Evolutionary conservation across 2,329 filamentous ascomycete genomes (phyloP).

Genomic region (Stagonosporopsis cucurbitacearum): DNA sequence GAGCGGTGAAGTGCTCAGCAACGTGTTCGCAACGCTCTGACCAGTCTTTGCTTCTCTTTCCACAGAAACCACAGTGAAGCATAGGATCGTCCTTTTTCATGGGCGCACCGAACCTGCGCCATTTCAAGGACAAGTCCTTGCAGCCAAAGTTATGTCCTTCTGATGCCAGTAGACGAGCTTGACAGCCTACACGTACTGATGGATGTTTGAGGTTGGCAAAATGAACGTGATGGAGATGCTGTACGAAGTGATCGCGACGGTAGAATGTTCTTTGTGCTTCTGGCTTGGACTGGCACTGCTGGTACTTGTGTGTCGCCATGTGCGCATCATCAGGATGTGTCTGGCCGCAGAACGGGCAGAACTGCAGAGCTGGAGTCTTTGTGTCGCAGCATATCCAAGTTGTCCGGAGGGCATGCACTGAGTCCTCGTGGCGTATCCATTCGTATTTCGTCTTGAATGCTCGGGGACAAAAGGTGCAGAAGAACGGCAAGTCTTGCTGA

Average conservation of each 20-base stretch:
- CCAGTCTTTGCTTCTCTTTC: slow-evolving; percentile 41
- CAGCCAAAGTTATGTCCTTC: slow-evolving; percentile 45
- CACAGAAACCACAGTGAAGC: slow-evolving; percentile 47
- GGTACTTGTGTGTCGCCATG: slow-evolving; percentile 44
- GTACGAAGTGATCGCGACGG: slow-evolving; percentile 45
- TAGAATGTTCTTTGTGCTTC: slow-evolving; percentile 48
- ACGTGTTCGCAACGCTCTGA: slow-evolving; percentile 43
- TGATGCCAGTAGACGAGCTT: slow-evolving; percentile 36
- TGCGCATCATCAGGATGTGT: slow-evolving; percentile 42
- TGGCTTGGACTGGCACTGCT: slow-evolving; percentile 44
- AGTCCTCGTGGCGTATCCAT: slow-evolving; percentile 49
- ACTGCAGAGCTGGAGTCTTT: slow-evolving; percentile 31
- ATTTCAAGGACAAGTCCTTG: slow-evolving; percentile 45
- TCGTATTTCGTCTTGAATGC: slow-evolving; percentile 48
- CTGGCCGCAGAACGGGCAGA: slow-evolving; percentile 45
- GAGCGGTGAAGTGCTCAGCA: slow-evolving; percentile 41
- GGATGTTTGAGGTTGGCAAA: slow-evolving; percentile 45
- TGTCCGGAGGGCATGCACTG: slow-evolving; percentile 46
- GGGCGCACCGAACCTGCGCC: slow-evolving; percentile 44
- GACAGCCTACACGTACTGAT: slow-evolving; percentile 41
- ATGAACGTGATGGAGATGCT: slow-evolving; percentile 46
- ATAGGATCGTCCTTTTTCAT: slow-evolving; percentile 46
- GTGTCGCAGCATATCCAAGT: slow-evolving; percentile 48
- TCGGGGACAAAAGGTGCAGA: slow-evolving; percentile 46
- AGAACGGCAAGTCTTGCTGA: slow-evolving; percentile 43